Percentiles rank a stretch among this genome's conserved stretches.
phyloP scores from a whole-genome alignment of 768 basidiomycete genomes.

The Russula virescens region DNA sequence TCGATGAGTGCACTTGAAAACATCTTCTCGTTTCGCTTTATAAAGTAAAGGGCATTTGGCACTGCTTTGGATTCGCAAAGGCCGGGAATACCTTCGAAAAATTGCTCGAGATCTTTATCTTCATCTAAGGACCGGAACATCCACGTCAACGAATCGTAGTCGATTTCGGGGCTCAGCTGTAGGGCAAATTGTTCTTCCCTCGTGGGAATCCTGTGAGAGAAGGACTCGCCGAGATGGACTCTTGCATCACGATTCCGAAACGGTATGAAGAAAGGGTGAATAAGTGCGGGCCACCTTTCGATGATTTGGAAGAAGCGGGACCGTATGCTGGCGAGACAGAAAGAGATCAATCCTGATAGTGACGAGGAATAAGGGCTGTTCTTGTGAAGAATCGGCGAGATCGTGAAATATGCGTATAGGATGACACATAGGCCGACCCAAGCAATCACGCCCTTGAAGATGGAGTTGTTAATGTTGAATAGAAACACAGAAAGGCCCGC shows the following conservation, averaged over 20 bases:
- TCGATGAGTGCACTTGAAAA: background rate
- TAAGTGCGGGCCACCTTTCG: background rate
- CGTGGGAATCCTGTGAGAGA: background rate
- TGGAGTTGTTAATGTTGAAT: slow-evolving; percentile 26
- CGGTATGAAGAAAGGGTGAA: no score
- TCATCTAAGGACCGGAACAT: slow-evolving; percentile 1
- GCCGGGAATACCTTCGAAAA: slow-evolving; percentile 11
- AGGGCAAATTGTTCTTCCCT: background rate
- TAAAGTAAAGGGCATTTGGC: background rate
- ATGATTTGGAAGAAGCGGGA: background rate
- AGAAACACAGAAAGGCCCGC: slow-evolving; percentile 44
- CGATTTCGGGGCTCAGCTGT: background rate
- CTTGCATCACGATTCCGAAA: background rate
- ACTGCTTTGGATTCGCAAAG: background rate
- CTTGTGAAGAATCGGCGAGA: slow-evolving; percentile 14
- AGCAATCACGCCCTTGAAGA: slow-evolving; percentile 14
- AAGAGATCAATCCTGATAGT: background rate
- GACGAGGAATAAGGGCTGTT: slow-evolving; percentile 12
- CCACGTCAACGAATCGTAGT: slow-evolving; percentile 4
- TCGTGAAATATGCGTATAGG: slow-evolving; percentile 19
- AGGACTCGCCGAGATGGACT: background rate
- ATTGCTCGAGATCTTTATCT: slow-evolving; percentile 10
- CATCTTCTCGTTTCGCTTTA: background rate
- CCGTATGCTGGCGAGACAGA: slow-evolving; percentile 3
- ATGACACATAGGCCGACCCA: slow-evolving; percentile 15